phyloP scores from a whole-genome alignment of 106 monocot genomes.

The Dendrobium nobile region DNA sequence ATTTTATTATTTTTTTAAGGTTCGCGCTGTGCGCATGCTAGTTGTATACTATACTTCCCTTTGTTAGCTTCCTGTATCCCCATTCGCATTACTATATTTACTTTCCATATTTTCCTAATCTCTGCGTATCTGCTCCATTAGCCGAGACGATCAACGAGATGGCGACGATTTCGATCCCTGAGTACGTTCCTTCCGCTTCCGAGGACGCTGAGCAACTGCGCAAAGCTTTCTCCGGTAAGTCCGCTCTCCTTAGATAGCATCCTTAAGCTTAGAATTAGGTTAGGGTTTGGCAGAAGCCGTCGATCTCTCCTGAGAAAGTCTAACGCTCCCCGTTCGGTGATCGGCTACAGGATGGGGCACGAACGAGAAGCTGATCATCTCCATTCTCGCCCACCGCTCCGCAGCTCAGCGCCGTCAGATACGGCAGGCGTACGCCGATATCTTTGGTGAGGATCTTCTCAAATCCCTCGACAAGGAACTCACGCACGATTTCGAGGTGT shows the following conservation, averaged over 20 bases:
- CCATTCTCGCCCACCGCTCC: conserved; percentile 69
- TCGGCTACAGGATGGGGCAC: conserved; percentile 78
- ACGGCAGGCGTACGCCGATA: conserved; percentile 43
- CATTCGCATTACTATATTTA: neutral
- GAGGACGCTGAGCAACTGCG: conserved; percentile 70
- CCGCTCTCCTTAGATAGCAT: neutral
- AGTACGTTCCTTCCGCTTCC: conserved; percentile 28
- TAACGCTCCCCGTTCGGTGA: neutral
- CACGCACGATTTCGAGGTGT: conserved; percentile 71
- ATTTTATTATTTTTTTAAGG: neutral
- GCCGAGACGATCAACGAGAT: conserved; percentile 13
- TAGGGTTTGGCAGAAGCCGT: neutral
- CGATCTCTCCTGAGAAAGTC: neutral
- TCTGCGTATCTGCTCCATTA: neutral
- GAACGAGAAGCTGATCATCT: conserved; percentile 65
- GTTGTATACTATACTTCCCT: neutral
- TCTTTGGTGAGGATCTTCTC: conserved; percentile 72
- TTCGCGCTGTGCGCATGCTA: neutral
- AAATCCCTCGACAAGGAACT: conserved; percentile 67
- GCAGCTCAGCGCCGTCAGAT: conserved; percentile 54
- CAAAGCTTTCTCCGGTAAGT: conserved; percentile 56
- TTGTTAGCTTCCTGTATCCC: neutral
- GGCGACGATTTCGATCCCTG: conserved; percentile 53
- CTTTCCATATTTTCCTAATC: neutral
- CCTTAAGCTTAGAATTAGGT: neutral